phyloP scores from a whole-genome alignment of 345 rosid genomes.

The Aethionema arabicum region DNA sequence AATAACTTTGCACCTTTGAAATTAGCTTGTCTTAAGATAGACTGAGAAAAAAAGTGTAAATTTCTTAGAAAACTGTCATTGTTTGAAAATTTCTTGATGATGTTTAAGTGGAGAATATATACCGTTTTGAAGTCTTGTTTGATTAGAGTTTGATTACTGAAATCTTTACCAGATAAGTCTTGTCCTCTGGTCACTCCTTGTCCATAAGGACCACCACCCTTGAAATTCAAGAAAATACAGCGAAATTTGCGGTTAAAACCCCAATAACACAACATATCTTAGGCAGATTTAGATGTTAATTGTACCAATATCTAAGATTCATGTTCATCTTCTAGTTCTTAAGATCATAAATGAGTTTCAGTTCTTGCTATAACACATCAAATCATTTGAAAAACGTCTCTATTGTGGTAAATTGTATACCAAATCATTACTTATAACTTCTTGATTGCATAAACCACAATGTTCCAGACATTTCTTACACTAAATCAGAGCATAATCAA shows the following conservation, averaged over 20 bases:
- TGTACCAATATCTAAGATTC: not conserved
- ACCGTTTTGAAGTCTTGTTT: conserved; percentile 96
- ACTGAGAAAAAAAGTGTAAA: conserved; percentile 40
- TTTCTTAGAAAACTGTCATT: not conserved
- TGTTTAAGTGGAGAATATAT: conserved; percentile 2
- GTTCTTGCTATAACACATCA: not conserved
- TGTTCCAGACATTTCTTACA: no score
- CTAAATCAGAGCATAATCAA: no score
- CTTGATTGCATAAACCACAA: not conserved
- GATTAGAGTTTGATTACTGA: conserved; percentile 79
- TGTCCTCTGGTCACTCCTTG: conserved; percentile 91
- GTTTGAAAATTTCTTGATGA: not conserved
- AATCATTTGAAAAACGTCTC: no score
- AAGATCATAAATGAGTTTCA: not conserved
- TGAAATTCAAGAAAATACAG: conserved; percentile 1
- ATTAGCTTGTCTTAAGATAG: conserved; percentile 82
- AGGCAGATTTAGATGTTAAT: conserved; percentile 4
- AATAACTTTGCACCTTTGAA: conserved; percentile 86
- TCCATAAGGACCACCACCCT: conserved; percentile 98
- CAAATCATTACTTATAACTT: not conserved
- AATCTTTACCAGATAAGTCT: conserved; percentile 80
- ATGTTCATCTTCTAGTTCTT: not conserved
- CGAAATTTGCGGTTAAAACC: not conserved
- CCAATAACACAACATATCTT: conserved; percentile 13
- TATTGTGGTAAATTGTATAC: not conserved